Percentiles rank a stretch among this genome's conserved stretches.
phyloP scores from a whole-genome alignment of 176 grass and related monocot species.

The Eragrostis nindensis region DNA sequence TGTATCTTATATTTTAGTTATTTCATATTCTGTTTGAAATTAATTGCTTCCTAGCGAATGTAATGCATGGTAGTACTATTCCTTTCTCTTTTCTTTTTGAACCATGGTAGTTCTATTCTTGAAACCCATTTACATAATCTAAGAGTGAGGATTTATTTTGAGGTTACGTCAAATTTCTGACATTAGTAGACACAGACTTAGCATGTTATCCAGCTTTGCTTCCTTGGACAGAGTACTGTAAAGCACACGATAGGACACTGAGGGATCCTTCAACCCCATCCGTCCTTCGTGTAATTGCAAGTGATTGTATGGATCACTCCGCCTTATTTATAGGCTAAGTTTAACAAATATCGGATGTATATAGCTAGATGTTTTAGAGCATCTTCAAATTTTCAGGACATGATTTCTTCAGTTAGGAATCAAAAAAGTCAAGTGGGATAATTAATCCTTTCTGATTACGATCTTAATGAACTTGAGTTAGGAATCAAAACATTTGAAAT shows the following conservation, averaged over 20 bases:
- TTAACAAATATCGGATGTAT: neutral
- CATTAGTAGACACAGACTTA: neutral
- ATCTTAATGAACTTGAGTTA: no score
- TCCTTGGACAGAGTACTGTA: neutral
- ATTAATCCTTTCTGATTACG: neutral
- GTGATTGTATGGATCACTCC: no score
- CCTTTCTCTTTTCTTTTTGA: no score
- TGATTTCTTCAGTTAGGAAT: neutral
- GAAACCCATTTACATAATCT: neutral
- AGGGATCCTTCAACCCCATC: neutral
- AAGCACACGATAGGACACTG: neutral
- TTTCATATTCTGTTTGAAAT: neutral
- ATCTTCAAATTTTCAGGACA: neutral
- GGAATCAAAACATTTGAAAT: no score
- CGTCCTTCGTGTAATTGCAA: neutral
- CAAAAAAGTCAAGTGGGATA: neutral
- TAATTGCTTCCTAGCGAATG: neutral
- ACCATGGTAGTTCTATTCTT: no score
- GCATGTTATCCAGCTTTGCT: neutral
- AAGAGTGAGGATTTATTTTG: no score
- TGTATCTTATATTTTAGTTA: neutral
- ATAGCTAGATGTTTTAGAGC: conserved; percentile 4
- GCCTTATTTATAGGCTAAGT: neutral
- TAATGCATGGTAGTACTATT: neutral
- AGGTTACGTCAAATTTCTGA: neutral